phyloP scores from a whole-genome alignment of 129 eudicot genomes.

The Artemisia argyi region DNA sequence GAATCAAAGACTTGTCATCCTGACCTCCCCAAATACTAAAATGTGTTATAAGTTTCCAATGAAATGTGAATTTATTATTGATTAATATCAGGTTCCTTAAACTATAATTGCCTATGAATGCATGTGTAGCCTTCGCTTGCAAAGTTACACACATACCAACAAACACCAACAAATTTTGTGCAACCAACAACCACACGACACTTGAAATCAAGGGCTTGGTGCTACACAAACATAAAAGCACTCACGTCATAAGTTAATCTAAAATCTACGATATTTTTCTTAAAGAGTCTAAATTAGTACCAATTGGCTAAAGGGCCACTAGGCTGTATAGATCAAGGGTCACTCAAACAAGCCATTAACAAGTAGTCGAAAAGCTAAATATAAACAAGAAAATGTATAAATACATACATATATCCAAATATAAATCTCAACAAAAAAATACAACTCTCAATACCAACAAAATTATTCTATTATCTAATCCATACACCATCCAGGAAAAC shows the following conservation, averaged over 20 bases:
- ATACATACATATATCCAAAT: constrained; percentile 21
- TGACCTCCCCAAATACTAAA: no score
- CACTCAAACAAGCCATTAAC: constrained; percentile 7
- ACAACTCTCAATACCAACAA: constrained; percentile 16
- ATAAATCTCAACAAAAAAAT: constrained; percentile 27
- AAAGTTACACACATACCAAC: no score
- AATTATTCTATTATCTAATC: constrained; percentile 13
- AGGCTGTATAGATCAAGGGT: background rate
- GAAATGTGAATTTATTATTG: no score
- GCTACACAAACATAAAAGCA: background rate
- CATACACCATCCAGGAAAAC: constrained; percentile 13
- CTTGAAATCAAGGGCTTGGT: no score
- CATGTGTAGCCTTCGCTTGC: no score
- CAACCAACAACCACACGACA: no score
- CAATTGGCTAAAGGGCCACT: background rate
- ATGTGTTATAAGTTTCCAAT: no score
- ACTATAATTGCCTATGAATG: no score
- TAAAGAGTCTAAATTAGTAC: background rate
- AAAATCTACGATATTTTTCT: background rate
- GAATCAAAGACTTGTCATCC: no score
- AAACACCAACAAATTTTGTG: no score
- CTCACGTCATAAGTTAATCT: background rate
- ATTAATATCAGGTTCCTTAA: no score
- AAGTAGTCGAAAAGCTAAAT: background rate
- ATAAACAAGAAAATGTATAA: constrained; percentile 26